Base-by-base conservation (phyloP, 768 basidiomycete genomes). In the Coprinopsis marcescibilis region DNA sequence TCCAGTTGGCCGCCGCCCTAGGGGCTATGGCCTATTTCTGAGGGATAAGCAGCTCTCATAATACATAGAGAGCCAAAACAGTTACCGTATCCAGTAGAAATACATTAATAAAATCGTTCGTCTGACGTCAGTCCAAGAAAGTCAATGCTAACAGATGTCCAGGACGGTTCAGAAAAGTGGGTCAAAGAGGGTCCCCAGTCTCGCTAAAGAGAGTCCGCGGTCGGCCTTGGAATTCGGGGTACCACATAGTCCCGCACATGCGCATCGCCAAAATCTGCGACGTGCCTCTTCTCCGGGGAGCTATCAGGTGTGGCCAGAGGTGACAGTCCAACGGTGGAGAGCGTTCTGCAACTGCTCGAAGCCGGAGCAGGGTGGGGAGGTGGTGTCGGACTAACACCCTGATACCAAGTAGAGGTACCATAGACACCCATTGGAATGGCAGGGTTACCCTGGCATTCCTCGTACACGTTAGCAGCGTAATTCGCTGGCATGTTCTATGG, bases 341-440 rank as follows among this genome's bases (percentile, higher is more conserved):
- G 49, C 2, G 73, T 51, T 13, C 66, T 68, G 68, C 91, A 93
- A 17, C 71, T 63, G 14, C 79, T 84, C 2, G 81, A 80, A 3
- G 77, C 55, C 0, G 80, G 83, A 1, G 64, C 66, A 2, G 80
- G 74, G 55, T 83, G 79, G 1, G 80, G 67, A 5, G 69, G 32
- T 12, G 84, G 81, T 1, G 78, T 84, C 0, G 51, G 59, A 0
- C 74, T 69, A 25, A 79, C 62, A 29, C 81, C 81, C 68, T 89
- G 86, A 57, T 72, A 61, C 67, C 78, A 85, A 0, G 82, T 83
- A 12, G 81, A 85, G 14, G 67, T 61, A 26, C 78, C 78, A 55
- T 85, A 83, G n/a, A 85, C 72, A 23, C 82, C 83, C 78, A 81
- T 80, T 3, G 80, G 77, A 75, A 78, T 38, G 32, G 46, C 34